Conservation (phyloP, 192 early-diverging fungal species). For the Linnemannia exigua region DNA sequence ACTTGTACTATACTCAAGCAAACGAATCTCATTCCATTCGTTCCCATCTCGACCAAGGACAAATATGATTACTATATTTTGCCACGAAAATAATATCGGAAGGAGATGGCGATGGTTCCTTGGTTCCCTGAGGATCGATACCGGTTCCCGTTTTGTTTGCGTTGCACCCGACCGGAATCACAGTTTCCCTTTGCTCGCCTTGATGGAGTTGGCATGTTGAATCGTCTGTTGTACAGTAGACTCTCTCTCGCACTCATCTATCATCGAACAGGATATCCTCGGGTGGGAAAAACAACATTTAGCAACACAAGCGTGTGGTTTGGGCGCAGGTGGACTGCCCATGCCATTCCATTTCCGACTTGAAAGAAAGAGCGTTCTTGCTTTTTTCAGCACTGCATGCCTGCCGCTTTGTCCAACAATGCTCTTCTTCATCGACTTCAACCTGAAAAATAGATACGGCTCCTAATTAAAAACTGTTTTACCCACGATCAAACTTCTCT, state of each 20-base stretch:
- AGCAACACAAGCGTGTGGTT: not conserved
- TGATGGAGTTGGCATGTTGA: not conserved
- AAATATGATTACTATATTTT: not conserved
- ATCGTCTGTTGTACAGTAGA: not conserved
- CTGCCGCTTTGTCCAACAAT: not conserved
- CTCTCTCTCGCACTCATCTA: not conserved
- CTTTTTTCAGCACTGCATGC: not conserved
- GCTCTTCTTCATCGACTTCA: not conserved
- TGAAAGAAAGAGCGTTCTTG: not conserved
- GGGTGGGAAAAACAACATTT: not conserved
- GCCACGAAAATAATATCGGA: not conserved
- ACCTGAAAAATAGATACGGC: not conserved
- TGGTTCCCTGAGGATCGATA: conserved; percentile 11
- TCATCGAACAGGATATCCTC: not conserved
- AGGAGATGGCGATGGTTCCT: not conserved
- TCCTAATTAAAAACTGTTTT: not conserved
- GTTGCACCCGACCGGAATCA: conserved; percentile 26
- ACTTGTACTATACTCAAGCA: not conserved
- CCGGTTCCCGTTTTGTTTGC: conserved; percentile 18
- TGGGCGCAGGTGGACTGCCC: not conserved
- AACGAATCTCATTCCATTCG: not conserved
- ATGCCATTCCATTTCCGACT: conserved; percentile 22
- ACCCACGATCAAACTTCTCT: not conserved
- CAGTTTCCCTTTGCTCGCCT: not conserved
- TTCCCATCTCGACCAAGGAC: not conserved